These are phyloP conservation scores for Mesembryanthemum crystallinum DNA, from an alignment of 148 eudicot species.

Conservation along the genomic window DNA sequence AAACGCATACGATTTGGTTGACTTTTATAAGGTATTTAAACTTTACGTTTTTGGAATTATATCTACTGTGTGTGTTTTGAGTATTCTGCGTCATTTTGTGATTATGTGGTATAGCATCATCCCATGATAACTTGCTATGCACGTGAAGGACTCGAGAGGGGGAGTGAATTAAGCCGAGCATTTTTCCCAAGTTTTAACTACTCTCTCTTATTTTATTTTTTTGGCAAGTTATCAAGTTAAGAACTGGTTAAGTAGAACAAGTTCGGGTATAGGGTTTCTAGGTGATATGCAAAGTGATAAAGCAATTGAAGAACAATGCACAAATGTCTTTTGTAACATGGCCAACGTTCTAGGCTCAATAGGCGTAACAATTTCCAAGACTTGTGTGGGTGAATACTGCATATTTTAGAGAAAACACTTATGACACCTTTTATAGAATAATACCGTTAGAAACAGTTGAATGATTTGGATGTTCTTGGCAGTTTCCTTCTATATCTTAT, in stretches of 20 bases:
- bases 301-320: no score
- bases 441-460: neutral
- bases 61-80: neutral
- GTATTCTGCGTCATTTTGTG: neutral
- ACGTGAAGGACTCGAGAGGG: neutral
- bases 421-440: neutral
- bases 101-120: neutral
- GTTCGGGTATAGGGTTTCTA: no score
- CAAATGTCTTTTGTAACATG: neutral
- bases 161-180: neutral
- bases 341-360: no score
- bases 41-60: neutral
- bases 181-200: no score
- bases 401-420: neutral
- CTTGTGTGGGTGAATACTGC: neutral
- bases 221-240: no score
- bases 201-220: no score
- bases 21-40: neutral
- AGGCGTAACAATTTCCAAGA: neutral
- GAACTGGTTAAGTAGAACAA: no score
- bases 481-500: conserved; percentile 3
- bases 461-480: neutral
- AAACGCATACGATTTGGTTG: no score
- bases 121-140: neutral
- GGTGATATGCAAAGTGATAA: no score